These are phyloP conservation scores for Penicillium sp. DNA, from an alignment of 2,329 filamentous ascomycete species.

Conservation along the genomic window DNA sequence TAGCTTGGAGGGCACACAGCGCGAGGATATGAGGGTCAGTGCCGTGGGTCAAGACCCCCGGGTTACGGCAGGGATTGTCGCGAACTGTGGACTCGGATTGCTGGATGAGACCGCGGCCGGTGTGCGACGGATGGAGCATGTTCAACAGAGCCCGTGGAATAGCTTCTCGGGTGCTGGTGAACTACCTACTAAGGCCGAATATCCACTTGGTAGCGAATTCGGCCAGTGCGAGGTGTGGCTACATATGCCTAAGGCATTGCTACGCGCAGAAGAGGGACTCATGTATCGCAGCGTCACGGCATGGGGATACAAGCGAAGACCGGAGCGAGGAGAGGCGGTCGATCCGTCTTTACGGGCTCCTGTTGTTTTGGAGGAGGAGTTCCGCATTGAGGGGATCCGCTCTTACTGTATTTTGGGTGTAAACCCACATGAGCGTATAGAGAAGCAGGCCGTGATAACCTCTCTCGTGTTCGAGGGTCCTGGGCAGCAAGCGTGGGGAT, in stretches of 20 bases:
- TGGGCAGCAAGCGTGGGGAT: slow-evolving; percentile 32
- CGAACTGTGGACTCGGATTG: slow-evolving; percentile 34
- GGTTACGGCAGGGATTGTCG: slow-evolving; percentile 35
- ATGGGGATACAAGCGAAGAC: slow-evolving; percentile 31
- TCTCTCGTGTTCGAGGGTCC: slow-evolving; percentile 38
- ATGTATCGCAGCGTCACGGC: slow-evolving; percentile 36
- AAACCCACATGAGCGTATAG: slow-evolving; percentile 52
- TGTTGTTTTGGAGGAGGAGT: slow-evolving; percentile 37
- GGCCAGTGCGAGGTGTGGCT: slow-evolving; percentile 39
- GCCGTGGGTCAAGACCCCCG: slow-evolving; percentile 36
- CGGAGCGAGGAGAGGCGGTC: slow-evolving; percentile 21
- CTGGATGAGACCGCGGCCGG: slow-evolving; percentile 39
- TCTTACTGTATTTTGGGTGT: slow-evolving; percentile 51
- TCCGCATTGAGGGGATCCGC: slow-evolving; percentile 44
- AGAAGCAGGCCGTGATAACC: slow-evolving; percentile 50
- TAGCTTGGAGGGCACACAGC: slow-evolving; percentile 27
- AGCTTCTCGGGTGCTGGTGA: slow-evolving; percentile 19
- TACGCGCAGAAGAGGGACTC: slow-evolving; percentile 45
- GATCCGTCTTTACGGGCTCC: slow-evolving; percentile 26
- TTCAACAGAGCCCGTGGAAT: slow-evolving; percentile 27
- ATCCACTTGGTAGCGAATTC: slow-evolving; percentile 29
- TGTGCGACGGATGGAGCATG: slow-evolving; percentile 34
- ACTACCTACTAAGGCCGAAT: slow-evolving; percentile 12
- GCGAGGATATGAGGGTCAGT: slow-evolving; percentile 29
- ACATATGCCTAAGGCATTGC: slow-evolving; percentile 45